Conservation (phyloP, 2,329 filamentous ascomycete genomes). For the Tolypocladium cylindrosporum region DNA sequence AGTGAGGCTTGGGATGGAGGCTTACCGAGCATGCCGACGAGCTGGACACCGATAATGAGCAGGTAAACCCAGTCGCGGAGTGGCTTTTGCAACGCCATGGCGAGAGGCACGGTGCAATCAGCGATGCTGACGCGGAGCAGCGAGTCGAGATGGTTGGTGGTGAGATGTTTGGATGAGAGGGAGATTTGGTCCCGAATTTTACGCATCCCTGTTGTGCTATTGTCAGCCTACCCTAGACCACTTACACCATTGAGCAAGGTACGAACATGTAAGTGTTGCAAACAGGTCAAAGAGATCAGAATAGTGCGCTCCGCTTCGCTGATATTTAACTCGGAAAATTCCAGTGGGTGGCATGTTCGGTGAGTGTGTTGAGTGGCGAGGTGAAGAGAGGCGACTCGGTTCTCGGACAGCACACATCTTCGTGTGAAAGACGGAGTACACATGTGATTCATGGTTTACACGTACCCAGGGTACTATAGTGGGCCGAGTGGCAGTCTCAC, state of each 20-base stretch:
- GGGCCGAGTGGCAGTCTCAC: too few relatives aligned
- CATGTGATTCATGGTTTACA: too few relatives aligned
- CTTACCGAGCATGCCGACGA: constrained; percentile 26
- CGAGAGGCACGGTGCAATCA: neutral
- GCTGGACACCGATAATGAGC: constrained; percentile 20
- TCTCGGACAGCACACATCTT: too few relatives aligned
- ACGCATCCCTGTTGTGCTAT: neutral
- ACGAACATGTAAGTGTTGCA: neutral
- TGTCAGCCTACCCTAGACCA: neutral
- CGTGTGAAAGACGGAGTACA: too few relatives aligned
- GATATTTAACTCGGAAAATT: neutral
- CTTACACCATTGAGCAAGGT: neutral
- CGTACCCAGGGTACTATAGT: too few relatives aligned
- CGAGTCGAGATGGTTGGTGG: neutral
- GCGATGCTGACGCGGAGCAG: neutral
- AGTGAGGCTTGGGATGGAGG: neutral
- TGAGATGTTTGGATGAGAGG: neutral
- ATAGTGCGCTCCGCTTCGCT: neutral
- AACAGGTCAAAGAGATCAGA: neutral
- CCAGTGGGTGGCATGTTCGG: too few relatives aligned
- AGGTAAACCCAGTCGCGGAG: constrained; percentile 26
- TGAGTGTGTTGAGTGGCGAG: too few relatives aligned
- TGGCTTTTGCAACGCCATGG: constrained; percentile 14
- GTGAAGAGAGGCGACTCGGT: too few relatives aligned
- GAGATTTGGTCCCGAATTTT: neutral